Evolutionary conservation across 306 rosid species (phyloP), one percentile per base, ranked within the genome.

Genomic region (Sesbania bispinosa): DNA sequence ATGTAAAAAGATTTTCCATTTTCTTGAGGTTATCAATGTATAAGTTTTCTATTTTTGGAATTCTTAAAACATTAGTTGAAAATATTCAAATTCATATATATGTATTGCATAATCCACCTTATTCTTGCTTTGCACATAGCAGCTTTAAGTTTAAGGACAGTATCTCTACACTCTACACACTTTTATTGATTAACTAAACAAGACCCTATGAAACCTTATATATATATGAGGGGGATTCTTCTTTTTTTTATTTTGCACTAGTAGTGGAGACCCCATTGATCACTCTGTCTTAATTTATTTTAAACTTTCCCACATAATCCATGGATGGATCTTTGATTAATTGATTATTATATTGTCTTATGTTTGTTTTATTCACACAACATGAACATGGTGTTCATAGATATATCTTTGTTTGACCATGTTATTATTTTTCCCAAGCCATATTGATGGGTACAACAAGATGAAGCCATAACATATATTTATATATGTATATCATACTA

Each of bases 331-430:
- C 74, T 72, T 16, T 14, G 27, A 46, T 74, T 72, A 39, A 35
- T 55, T 41, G 38, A 21, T 70, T 61, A 51, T 71, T 20, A 69
- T 43, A 50, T 52, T 52, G 46, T 51, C 4, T 67, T 47, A 8
- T 67, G 62, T 33, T 66, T 71, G 47, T 47, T 80, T 74, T 53
- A 36, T 38, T 6, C 77, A 65, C 77, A 76, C 76, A 57, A 62
- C 76, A 76, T 16, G 39, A 11, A 20, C 38, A 60, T 60, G 73
- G 19, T 50, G 50, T 54, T 33, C 33, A 29, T 74, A 20, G n/a
- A 75, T 9, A 26, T 5, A 66, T 76, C 65, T 47, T 67, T 10
- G 60, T 55, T 55, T 79, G 67, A 27, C 53, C 73, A 62, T 32
- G 16, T 62, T 60, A n/a, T n/a, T n/a, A 16, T 46, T 47, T 26